phyloP scores from a whole-genome alignment of 768 basidiomycete species.

The Clavaria fumosa region DNA sequence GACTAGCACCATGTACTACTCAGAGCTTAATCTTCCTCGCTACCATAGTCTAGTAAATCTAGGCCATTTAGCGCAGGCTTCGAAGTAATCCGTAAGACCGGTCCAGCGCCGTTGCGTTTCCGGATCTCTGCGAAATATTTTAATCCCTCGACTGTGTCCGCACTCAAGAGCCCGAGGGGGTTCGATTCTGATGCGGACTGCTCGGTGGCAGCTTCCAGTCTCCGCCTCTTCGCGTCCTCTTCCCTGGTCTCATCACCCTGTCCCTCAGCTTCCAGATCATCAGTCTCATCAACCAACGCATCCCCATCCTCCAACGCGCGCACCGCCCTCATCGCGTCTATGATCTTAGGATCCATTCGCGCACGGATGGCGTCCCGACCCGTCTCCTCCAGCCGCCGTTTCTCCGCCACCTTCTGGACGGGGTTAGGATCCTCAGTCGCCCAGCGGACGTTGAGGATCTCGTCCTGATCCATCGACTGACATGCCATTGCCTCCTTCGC shows the following conservation, averaged over 20 bases:
- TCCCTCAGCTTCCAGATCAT: conserved; percentile 20
- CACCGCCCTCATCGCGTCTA: conserved; percentile 77
- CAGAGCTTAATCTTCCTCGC: conserved; percentile 35
- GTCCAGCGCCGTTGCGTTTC: conserved; percentile 37
- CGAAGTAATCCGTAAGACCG: conserved; percentile 16
- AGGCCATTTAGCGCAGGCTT: conserved; percentile 32
- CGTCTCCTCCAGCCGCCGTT: conserved; percentile 63
- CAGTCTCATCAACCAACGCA: conserved; percentile 25
- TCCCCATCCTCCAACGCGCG: conserved; percentile 81
- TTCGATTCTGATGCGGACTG: conserved; percentile 14
- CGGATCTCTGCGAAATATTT: conserved; percentile 85
- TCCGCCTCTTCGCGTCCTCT: conserved; percentile 22
- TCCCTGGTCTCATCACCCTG: conserved; percentile 22
- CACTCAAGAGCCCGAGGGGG: conserved; percentile 49
- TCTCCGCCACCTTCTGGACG: conserved; percentile 72
- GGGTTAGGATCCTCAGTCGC: conserved; percentile 99
- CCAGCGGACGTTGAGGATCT: conserved; percentile 97
- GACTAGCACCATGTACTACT: background rate
- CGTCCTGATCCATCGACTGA: conserved; percentile 92
- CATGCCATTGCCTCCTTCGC: conserved; percentile 99
- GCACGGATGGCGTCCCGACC: conserved; percentile 80
- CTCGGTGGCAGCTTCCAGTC: conserved; percentile 18
- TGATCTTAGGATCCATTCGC: conserved; percentile 72
- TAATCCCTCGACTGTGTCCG: conserved; percentile 79
- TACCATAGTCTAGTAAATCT: conserved; percentile 64